Conservation (phyloP, 495 filamentous ascomycete species). For the Xylaria telfairii region DNA sequence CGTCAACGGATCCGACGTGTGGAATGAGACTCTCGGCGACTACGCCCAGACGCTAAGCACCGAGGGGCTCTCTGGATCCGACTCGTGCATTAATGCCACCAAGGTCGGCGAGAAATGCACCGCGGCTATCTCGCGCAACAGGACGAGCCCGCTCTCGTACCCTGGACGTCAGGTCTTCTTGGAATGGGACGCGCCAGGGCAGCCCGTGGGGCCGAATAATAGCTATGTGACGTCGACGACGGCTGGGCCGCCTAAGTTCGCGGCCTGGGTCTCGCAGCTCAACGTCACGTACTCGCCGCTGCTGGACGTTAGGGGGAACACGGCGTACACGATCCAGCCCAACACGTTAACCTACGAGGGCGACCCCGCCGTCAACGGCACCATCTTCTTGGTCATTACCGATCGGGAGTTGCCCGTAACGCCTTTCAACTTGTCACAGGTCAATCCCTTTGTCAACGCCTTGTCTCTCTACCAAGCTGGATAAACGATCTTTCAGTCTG, state of each 20-base stretch:
- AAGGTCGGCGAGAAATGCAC: constrained; percentile 61
- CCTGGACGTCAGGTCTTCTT: constrained; percentile 76
- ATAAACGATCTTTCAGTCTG: constrained; percentile 39
- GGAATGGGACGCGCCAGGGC: constrained; percentile 74
- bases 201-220: constrained; percentile 78
- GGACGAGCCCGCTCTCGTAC: constrained; percentile 71
- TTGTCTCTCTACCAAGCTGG: constrained; percentile 81
- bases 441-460: constrained; percentile 81
- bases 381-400: constrained; percentile 79
- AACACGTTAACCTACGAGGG: constrained; percentile 63
- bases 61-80: constrained; percentile 42
- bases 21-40: constrained; percentile 61
- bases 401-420: constrained; percentile 72
- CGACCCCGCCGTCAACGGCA: constrained; percentile 77
- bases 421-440: constrained; percentile 74
- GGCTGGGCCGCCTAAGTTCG: constrained; percentile 67
- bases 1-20: constrained; percentile 59
- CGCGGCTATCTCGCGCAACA: constrained; percentile 70
- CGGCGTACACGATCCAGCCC: constrained; percentile 75
- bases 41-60: constrained; percentile 50
- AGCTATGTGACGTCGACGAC: constrained; percentile 71
- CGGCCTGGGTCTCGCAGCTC: constrained; percentile 81
- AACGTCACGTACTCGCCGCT: constrained; percentile 84
- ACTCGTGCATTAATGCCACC: constrained; percentile 59
- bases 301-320: constrained; percentile 56